Evolutionary conservation across 352 stramenopile species (phyloP).

Genomic region (Phytophthora parvispora): DNA sequence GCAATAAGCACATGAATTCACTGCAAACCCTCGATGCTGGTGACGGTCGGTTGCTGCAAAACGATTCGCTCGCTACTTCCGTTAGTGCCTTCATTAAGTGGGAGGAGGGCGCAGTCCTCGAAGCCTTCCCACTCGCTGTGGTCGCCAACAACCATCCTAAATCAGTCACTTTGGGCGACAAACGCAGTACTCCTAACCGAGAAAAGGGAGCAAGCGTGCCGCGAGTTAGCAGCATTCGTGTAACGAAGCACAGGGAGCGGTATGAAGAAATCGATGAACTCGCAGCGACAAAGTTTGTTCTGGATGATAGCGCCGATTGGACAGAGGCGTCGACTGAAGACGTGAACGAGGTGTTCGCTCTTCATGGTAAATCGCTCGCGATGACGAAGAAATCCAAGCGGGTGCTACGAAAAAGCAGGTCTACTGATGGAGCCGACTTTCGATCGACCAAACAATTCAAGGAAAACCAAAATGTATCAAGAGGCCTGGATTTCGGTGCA

Average conservation of each 20-base stretch:
- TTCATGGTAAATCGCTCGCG: slow-evolving; percentile 19
- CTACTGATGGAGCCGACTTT: not conserved
- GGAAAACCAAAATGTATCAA: not conserved
- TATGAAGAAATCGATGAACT: not conserved
- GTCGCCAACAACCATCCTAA: not conserved
- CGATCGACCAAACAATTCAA: not conserved
- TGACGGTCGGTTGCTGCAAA: not conserved
- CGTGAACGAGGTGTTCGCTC: slow-evolving; percentile 2
- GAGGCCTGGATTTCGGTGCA: not conserved
- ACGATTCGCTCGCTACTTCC: not conserved
- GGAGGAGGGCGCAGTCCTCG: slow-evolving; percentile 17
- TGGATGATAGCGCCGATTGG: not conserved
- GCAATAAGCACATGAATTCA: not conserved
- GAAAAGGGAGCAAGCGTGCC: not conserved
- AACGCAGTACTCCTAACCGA: not conserved
- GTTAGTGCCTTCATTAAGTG: slow-evolving; percentile 28
- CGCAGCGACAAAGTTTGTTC: not conserved
- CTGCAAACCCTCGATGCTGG: not conserved
- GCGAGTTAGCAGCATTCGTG: slow-evolving; percentile 1
- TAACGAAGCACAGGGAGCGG: not conserved
- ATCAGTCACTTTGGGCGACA: not conserved
- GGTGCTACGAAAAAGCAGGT: not conserved
- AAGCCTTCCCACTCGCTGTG: slow-evolving; percentile 29
- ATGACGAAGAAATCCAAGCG: slow-evolving; percentile 17
- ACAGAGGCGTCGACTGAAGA: not conserved